phyloP scores from a whole-genome alignment of 352 stramenopile species.

The Globisporangium takayamanum region DNA sequence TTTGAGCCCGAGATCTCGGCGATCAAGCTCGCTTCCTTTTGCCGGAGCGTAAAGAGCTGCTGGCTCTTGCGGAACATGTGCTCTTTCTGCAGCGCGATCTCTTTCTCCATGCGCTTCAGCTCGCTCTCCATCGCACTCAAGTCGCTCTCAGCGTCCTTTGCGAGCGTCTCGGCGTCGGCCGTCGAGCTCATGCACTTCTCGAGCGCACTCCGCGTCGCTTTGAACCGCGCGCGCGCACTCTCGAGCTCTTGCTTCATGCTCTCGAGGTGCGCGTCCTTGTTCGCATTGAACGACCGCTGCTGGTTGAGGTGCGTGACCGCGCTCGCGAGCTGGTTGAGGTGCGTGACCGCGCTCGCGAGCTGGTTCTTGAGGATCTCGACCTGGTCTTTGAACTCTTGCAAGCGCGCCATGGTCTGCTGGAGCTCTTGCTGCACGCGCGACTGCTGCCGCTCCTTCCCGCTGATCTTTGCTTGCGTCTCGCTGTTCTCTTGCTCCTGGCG shows the following conservation, averaged over 20 bases:
- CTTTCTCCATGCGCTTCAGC: conserved; percentile 62
- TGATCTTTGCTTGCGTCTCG: conserved; percentile 71
- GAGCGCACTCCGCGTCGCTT: conserved; percentile 74
- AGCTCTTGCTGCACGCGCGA: conserved; percentile 68
- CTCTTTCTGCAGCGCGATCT: conserved; percentile 86
- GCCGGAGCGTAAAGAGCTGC: conserved; percentile 78
- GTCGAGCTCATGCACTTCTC: conserved; percentile 66
- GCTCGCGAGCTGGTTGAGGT: conserved; percentile 85
- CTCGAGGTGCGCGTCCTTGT: conserved; percentile 70
- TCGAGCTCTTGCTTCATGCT: conserved; percentile 76
- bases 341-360: conserved; percentile 77
- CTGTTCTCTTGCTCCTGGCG: conserved; percentile 83
- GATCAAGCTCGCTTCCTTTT: conserved; percentile 86
- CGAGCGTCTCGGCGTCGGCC: conserved; percentile 72
- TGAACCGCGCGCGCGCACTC: conserved; percentile 56
- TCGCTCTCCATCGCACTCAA: conserved; percentile 60
- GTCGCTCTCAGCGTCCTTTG: conserved; percentile 82
- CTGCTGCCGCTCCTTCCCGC: conserved; percentile 60
- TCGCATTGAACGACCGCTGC: conserved; percentile 70
- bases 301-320: conserved; percentile 79
- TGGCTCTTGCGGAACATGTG: conserved; percentile 91
- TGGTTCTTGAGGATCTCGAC: conserved; percentile 92
- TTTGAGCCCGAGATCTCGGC: conserved; percentile 91
- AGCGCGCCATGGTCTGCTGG: conserved; percentile 37
- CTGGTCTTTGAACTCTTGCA: conserved; percentile 87